Evolutionary conservation across 331 rosid species (phyloP).

Genomic region (Malus hybrid): DNA sequence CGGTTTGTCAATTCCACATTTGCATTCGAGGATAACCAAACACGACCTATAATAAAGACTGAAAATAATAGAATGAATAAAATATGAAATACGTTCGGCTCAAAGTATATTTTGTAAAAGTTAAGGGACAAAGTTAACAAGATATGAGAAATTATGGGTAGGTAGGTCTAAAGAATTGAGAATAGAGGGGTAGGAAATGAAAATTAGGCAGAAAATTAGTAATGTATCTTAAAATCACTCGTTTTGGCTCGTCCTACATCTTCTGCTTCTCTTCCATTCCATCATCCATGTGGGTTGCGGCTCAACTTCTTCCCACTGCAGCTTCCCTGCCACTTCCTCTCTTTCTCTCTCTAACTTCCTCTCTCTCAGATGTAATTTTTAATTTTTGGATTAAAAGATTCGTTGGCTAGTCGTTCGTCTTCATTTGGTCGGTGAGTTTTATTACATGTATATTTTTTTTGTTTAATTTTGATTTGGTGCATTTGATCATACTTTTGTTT

Average conservation of each 20-base stretch:
- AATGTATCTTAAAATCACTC: slow-evolving; percentile 37
- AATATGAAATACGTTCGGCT: background rate
- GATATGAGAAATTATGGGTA: background rate
- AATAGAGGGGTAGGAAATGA: background rate
- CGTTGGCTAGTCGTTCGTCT: background rate
- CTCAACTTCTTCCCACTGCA: slow-evolving; percentile 31
- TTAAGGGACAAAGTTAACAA: background rate
- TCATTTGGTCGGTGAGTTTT: slow-evolving; percentile 59
- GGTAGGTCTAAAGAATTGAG: background rate
- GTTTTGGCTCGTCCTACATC: slow-evolving; percentile 21
- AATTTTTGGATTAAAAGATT: slow-evolving; percentile 3
- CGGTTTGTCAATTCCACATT: background rate
- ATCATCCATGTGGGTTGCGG: slow-evolving; percentile 32
- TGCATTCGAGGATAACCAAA: background rate
- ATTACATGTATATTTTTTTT: slow-evolving; percentile 1
- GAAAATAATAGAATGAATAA: background rate
- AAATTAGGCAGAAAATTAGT: background rate
- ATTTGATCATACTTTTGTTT: background rate
- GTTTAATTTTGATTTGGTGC: background rate
- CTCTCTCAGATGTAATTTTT: slow-evolving; percentile 10
- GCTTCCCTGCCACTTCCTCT: slow-evolving; percentile 31
- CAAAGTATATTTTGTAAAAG: background rate
- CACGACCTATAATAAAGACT: background rate
- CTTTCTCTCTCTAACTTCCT: slow-evolving; percentile 6
- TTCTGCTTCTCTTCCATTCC: slow-evolving; percentile 18